phyloP scores from a whole-genome alignment of 1,139 yeast genomes.

The Blastobotrys niveus region DNA sequence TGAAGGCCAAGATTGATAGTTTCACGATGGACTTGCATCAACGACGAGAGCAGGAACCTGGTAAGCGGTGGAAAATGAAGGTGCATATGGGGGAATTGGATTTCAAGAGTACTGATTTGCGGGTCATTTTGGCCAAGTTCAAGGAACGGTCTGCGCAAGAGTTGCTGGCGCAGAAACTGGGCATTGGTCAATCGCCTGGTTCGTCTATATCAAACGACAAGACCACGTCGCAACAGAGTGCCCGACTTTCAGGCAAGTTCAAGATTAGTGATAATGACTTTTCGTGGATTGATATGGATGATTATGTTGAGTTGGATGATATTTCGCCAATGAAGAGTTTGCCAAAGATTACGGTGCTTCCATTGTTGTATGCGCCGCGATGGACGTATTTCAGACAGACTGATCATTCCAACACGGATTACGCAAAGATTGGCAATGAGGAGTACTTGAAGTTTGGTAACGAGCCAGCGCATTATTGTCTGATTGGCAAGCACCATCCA shows the following conservation, averaged over 20 bases:
- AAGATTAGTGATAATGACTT: constrained; percentile 44
- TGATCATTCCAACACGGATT: constrained; percentile 34
- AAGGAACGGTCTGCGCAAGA: constrained; percentile 50
- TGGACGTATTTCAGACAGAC: constrained; percentile 70
- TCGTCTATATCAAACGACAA: constrained; percentile 19
- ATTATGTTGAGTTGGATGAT: constrained; percentile 63
- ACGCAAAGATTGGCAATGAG: constrained; percentile 29
- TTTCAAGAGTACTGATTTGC: constrained; percentile 61
- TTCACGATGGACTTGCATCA: constrained; percentile 81
- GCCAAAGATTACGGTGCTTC: constrained; percentile 56
- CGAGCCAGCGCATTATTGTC: constrained; percentile 63
- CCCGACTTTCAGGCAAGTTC: constrained; percentile 28
- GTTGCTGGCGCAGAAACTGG: constrained; percentile 38
- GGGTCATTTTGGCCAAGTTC: constrained; percentile 65
- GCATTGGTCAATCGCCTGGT: constrained; percentile 18
- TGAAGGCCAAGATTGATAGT: constrained; percentile 62
- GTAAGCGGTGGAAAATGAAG: constrained; percentile 58
- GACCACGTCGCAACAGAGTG: constrained; percentile 12
- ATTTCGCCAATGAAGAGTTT: constrained; percentile 38
- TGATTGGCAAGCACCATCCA: constrained; percentile 44
- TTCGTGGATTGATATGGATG: constrained; percentile 76
- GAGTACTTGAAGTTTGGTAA: constrained; percentile 51
- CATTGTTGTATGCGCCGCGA: constrained; percentile 68
- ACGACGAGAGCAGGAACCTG: constrained; percentile 60
- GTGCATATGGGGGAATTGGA: constrained; percentile 76